Conservation (phyloP, 176 grass and related monocot genomes). For the Avena sativa region DNA sequence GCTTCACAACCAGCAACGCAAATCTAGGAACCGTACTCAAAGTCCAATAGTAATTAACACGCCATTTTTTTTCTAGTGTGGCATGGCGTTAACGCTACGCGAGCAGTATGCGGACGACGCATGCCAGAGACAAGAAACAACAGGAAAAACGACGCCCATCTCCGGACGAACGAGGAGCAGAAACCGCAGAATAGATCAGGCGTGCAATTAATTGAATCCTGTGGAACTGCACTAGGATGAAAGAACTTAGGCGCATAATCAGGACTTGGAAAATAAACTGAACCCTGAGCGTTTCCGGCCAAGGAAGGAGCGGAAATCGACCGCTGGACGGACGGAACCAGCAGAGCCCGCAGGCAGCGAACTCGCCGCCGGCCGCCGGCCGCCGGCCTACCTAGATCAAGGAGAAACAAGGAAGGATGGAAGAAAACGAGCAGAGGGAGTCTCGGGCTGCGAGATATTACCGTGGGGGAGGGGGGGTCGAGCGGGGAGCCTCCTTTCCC, state of each 20-base stretch:
- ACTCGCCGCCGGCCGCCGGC: neutral
- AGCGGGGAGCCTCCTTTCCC: neutral
- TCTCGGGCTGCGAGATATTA: neutral
- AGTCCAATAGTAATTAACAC: neutral
- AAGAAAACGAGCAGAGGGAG: neutral
- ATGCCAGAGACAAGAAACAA: neutral
- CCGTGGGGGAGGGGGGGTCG: neutral
- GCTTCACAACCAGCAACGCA: neutral
- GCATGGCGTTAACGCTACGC: conserved; percentile 11
- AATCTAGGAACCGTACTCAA: neutral
- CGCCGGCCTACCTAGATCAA: neutral
- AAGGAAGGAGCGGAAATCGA: neutral
- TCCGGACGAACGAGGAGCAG: neutral
- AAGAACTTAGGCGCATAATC: neutral
- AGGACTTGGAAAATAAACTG: neutral
- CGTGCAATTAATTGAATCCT: neutral
- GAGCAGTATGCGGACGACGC: neutral
- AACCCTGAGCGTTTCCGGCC: neutral
- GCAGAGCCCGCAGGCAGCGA: neutral
- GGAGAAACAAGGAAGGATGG: too few species aligned
- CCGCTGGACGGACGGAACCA: too few species aligned
- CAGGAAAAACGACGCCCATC: neutral
- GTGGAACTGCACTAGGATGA: neutral
- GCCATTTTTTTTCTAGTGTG: neutral
- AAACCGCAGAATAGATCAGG: neutral